These are phyloP conservation scores for Craspedostauros australis DNA, from an alignment of 108 stramenopile species.

Conservation along the genomic window DNA sequence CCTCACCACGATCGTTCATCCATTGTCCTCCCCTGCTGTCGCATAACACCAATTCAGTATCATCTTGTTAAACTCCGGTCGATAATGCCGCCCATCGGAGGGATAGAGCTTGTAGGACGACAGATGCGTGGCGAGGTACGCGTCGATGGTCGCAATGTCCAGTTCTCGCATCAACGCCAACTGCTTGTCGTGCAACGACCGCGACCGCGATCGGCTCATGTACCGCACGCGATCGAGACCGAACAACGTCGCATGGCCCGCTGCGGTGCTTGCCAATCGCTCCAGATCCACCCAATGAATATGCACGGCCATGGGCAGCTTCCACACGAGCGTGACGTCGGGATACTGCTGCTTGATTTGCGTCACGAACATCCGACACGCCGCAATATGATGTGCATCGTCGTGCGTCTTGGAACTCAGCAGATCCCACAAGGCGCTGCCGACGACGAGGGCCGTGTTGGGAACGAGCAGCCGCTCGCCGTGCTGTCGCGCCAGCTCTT, in stretches of 20 bases:
- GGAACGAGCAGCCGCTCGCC: neutral
- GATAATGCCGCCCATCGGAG: slow-evolving; percentile 32
- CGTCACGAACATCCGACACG: slow-evolving; percentile 5
- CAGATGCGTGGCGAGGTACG: slow-evolving; percentile 30
- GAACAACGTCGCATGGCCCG: slow-evolving; percentile 11
- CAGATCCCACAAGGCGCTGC: slow-evolving; percentile 25
- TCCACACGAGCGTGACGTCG: slow-evolving; percentile 15
- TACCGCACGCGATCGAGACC: slow-evolving; percentile 21
- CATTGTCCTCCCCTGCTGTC: too few relatives aligned
- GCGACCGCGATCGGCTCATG: slow-evolving; percentile 22
- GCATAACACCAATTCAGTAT: too few relatives aligned
- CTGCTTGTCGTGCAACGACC: slow-evolving; percentile 14
- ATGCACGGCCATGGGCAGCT: slow-evolving; percentile 26
- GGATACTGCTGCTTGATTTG: slow-evolving; percentile 8
- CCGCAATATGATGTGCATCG: slow-evolving; percentile 2
- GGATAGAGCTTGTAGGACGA: slow-evolving; percentile 28
- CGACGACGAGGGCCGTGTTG: slow-evolving; percentile 11
- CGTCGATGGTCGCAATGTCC: slow-evolving; percentile 16
- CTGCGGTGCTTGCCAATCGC: slow-evolving; percentile 5
- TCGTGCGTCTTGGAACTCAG: slow-evolving; percentile 1
- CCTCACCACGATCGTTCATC: too few relatives aligned
- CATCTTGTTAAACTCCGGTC: slow-evolving; percentile 22
- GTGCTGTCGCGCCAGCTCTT: neutral
- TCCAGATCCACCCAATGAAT: slow-evolving; percentile 25
- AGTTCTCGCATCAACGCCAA: slow-evolving; percentile 16